A percentile compares a stretch with the other conserved stretches of the same genome.
Evolutionary conservation across 345 rosid species (phyloP).

Genomic region (Mangifera indica): DNA sequence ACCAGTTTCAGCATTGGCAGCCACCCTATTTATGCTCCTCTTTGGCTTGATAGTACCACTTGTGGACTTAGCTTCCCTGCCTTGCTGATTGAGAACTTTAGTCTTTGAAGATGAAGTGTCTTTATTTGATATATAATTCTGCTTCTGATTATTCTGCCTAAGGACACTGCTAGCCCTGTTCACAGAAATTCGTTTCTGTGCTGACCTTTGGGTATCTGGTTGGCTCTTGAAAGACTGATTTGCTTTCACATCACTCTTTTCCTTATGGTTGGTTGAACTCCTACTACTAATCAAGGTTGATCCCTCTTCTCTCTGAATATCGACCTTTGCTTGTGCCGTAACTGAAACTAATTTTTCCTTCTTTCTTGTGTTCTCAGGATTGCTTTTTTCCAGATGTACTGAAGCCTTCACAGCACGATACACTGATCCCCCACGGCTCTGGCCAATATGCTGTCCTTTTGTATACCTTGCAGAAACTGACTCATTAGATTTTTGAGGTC

Average conservation of each 20-base stretch:
- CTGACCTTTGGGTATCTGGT: slow-evolving; percentile 30
- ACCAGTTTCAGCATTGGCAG: slow-evolving; percentile 31
- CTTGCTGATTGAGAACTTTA: slow-evolving; percentile 37
- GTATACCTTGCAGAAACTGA: slow-evolving; percentile 21
- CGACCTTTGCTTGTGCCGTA: slow-evolving; percentile 46
- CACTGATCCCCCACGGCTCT: slow-evolving; percentile 27
- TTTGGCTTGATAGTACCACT: slow-evolving; percentile 34
- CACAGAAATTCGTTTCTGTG: slow-evolving; percentile 40
- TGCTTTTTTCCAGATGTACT: slow-evolving; percentile 24
- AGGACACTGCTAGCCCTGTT: slow-evolving; percentile 35
- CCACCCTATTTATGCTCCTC: slow-evolving; percentile 41
- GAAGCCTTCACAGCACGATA: slow-evolving; percentile 26
- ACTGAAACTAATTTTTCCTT: slow-evolving; percentile 45
- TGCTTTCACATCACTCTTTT: slow-evolving; percentile 39
- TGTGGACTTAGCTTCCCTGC: slow-evolving; percentile 33
- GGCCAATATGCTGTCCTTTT: slow-evolving; percentile 42
- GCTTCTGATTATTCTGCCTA: slow-evolving; percentile 70
- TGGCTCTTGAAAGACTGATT: slow-evolving; percentile 37
- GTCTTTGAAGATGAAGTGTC: slow-evolving; percentile 35
- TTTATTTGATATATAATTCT: slow-evolving; percentile 45
- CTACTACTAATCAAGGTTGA: slow-evolving; percentile 29
- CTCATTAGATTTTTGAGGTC: slow-evolving; percentile 38
- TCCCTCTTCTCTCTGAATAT: slow-evolving; percentile 42
- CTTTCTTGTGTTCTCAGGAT: slow-evolving; percentile 35
- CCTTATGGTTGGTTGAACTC: slow-evolving; percentile 44